These are phyloP conservation scores for Colletotrichum sp. DNA, from an alignment of 2,329 filamentous ascomycete species.

Conservation along the genomic window DNA sequence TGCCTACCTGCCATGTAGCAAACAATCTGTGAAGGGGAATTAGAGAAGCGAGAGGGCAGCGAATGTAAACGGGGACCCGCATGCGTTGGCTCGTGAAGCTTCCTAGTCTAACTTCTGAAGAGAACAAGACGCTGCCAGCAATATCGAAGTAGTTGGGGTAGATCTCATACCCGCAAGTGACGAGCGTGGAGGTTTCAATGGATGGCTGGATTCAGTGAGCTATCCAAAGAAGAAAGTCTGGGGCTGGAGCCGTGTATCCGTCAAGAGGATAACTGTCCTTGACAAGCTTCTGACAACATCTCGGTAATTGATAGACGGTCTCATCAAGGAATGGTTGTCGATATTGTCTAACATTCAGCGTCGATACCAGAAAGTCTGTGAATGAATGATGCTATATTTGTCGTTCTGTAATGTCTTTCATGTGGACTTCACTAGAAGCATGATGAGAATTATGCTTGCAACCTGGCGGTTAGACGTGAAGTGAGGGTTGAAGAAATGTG, in stretches of 20 bases:
- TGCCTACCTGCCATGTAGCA: not conserved
- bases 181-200: no score
- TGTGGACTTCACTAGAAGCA: accelerated
- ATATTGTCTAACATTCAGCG: no score
- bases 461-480: not conserved
- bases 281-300: not conserved
- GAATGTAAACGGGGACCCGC: no score
- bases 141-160: no score
- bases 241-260: not conserved
- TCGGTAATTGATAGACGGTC: not conserved
- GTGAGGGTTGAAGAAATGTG: not conserved
- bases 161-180: not conserved
- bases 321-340: no score
- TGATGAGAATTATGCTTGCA: not conserved
- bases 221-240: not conserved
- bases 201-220: no score
- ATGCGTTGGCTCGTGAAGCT: no score
- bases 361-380: no score
- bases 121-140: not conserved
- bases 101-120: not conserved
- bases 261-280: not conserved
- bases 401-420: not conserved
- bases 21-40: no score
- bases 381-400: no score
- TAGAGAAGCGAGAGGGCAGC: no score